Evolutionary conservation across 2,329 filamentous ascomycete genomes (phyloP), one percentile per base, ranked within the genome.

Genomic region (Ascochyta koolunga): DNA sequence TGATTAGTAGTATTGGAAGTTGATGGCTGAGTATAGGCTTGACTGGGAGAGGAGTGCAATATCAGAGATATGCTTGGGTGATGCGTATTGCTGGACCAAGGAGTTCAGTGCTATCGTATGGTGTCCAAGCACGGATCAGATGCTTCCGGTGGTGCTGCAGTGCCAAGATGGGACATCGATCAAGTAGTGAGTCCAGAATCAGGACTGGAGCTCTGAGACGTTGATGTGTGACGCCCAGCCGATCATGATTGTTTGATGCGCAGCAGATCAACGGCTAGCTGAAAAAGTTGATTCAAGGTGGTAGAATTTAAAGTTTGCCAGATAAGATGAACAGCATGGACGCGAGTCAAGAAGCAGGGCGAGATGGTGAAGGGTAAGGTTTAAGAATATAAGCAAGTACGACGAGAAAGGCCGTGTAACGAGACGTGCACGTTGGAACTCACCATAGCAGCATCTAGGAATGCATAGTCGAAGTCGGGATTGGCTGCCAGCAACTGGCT

Each of bases 401-500:
- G 25, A 27, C 1, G n/a, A 5, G 38, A 1, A 13, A 4, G 25
- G 21, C 16, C 31, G 44, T 43, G 32, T 39, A 39, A 48, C 13
- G 39, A 29, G 42, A 51, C 27, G 48, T 40, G 48, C 40, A 58
- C 19, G 21, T 37, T 29, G 24, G 27, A 16, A n/a, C 21, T 50
- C 81, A 93, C 88, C 73, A 90, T 85, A 39, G 85, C 86, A 18
- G 92, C 92, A 77, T 99, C 93, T 40, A 99, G 84, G 62, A 99
- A 89, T 29, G 93, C 92, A 80, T 98, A 98, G 76, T 98, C 92
- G 66, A 93, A 98, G 8, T 88, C 87, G 10, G 85, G 70, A 70
- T 98, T 96, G 46, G 90, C 89, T 5, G 86, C 83, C n/a, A 98
- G 81, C 5, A 99, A 85, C 77, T 97, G 93, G 64, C 88, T 81